phyloP scores from a whole-genome alignment of 805 yeast species.

The Lipomyces chichibuensis region DNA sequence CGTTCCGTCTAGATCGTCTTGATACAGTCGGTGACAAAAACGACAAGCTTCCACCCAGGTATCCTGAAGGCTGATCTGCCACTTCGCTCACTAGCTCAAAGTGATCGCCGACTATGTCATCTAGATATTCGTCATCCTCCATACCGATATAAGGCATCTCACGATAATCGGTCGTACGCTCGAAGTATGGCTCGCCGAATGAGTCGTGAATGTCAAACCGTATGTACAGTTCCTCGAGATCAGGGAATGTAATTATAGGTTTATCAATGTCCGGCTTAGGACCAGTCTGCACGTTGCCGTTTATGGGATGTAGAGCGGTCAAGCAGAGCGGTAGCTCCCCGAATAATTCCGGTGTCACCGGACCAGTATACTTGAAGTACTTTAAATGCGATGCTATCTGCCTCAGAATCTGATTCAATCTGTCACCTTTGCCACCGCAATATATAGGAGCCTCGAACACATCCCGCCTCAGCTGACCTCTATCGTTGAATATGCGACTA shows the following conservation, averaged over 20 bases:
- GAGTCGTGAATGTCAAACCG: constrained; percentile 6
- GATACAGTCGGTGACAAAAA: neutral
- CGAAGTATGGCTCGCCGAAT: constrained; percentile 14
- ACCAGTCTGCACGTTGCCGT: neutral
- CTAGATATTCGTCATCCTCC: neutral
- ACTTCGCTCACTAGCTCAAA: neutral
- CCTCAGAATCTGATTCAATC: constrained; percentile 7
- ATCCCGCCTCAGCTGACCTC: constrained; percentile 8
- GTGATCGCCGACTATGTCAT: neutral
- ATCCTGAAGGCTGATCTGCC: neutral
- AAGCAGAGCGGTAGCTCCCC: constrained; percentile 8
- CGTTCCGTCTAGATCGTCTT: neutral
- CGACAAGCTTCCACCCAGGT: neutral
- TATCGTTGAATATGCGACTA: neutral
- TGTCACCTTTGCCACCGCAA: constrained; percentile 14
- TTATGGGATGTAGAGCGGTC: neutral
- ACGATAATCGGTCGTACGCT: neutral
- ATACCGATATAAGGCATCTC: neutral
- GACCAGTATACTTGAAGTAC: constrained; percentile 11
- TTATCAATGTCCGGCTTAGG: neutral
- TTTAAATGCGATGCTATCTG: neutral
- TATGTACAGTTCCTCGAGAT: constrained; percentile 11
- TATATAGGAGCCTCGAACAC: constrained; percentile 10
- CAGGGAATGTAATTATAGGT: constrained; percentile 1
- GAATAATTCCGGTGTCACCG: constrained; percentile 16